Evolutionary conservation across 768 basidiomycete genomes (phyloP), one percentile per base, ranked within the genome.

Genomic region (Suillus subalutaceus): DNA sequence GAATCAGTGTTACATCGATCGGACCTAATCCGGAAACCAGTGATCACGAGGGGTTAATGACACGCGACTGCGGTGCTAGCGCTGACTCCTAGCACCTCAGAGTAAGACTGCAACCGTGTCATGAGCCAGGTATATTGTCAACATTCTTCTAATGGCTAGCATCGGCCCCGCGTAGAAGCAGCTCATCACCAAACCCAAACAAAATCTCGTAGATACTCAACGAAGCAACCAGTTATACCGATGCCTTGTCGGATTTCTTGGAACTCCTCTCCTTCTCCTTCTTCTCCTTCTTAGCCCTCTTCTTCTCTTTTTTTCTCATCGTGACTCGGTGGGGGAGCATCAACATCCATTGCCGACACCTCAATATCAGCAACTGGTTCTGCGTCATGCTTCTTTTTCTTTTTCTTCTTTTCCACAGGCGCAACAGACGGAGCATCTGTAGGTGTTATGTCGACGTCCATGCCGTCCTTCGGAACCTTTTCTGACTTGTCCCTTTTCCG

Each of bases 191-290:
- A 56, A 56, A 56, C 20, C 20, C 26, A 40, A 30, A 60, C 26
- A 6, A 60, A 60, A 60, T 38, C 26, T 60, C 41, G 26, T 26
- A 41, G 59, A 60, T 44, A 60, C 59, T 30, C 35, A 35, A 37
- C 55, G n/a, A 56, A 56, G 35, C 35, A 56, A 12, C 30, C 18
- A 30, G 43, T 26, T 35, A 46, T 56, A 55, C 67, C 16, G 67
- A 65, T 23, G 62, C 64, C 40, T 66, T 68, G 52, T 30, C 37
- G n/a, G 37, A 55, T 35, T 61, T 64, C 50, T 78, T 74, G 50
- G 76, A 70, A 62, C 76, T 72, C 63, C 74, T 70, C 65, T 75
- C 71, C 65, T 74, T 75, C 70, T 79, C 46, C 67, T 75, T 78
- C 70, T 76, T 75, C 68, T 78, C 73, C 69, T 75, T 75, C 65